A percentile compares a stretch with the other conserved stretches of the same genome.
These are phyloP conservation scores for Gastrolobium bilobum DNA, from an alignment of 306 rosid genomes.

Conservation along the genomic window DNA sequence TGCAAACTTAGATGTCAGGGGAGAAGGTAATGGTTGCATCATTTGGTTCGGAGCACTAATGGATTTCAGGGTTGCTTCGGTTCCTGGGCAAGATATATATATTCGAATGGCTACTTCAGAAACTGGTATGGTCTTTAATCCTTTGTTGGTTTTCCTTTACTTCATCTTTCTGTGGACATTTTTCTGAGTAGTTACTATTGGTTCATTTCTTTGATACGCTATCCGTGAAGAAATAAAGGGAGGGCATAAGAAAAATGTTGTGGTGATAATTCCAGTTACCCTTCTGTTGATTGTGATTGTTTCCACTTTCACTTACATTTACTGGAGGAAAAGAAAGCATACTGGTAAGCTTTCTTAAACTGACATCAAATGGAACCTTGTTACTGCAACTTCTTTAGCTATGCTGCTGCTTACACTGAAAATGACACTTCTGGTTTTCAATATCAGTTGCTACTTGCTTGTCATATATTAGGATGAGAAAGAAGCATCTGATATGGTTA, in stretches of 20 bases:
- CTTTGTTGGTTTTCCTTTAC: not conserved
- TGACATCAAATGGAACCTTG: not conserved
- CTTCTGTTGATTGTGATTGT: not conserved
- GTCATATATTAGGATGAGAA: not conserved
- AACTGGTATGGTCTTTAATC: constrained; percentile 37
- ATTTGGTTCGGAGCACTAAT: constrained; percentile 55
- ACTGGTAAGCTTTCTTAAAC: constrained; percentile 28
- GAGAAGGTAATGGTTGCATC: constrained; percentile 48
- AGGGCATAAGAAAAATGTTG: constrained; percentile 22
- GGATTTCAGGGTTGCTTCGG: constrained; percentile 48
- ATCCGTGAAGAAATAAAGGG: not conserved
- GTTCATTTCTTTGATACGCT: not conserved
- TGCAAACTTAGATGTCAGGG: constrained; percentile 47
- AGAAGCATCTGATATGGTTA: not conserved
- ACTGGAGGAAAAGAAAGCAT: constrained; percentile 27
- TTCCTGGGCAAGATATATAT: constrained; percentile 46
- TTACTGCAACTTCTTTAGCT: not conserved
- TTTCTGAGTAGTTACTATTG: not conserved
- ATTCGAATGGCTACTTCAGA: constrained; percentile 45
- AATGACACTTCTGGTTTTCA: not conserved
- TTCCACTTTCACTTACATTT: constrained; percentile 21
- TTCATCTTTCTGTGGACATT: not conserved
- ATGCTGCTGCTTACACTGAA: not conserved
- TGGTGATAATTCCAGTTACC: constrained; percentile 9
- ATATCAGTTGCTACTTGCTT: not conserved